A percentile compares a stretch with the other conserved stretches of the same genome.
These are phyloP conservation scores for Nemania bipapillata DNA, from an alignment of 2,329 filamentous ascomycete species.

Conservation along the genomic window DNA sequence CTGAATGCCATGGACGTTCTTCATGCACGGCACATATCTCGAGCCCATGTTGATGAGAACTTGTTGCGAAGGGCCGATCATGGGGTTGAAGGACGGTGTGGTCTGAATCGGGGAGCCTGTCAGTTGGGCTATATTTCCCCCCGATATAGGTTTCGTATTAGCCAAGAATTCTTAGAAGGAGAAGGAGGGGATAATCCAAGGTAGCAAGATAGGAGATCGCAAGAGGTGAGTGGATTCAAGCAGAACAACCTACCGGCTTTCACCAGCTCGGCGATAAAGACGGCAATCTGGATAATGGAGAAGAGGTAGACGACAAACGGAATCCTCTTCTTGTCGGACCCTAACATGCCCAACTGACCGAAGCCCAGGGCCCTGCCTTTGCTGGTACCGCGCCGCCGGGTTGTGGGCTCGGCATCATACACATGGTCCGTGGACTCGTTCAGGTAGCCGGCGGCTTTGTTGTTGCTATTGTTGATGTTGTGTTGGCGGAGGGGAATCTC, in stretches of 20 bases:
- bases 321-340: slow-evolving; percentile 65
- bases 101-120: slow-evolving; percentile 83
- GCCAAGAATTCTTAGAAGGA: too few species aligned
- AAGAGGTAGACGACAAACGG: slow-evolving; percentile 87
- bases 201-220: too few species aligned
- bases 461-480: slow-evolving; percentile 42
- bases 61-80: slow-evolving; percentile 93
- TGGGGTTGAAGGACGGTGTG: slow-evolving; percentile 89
- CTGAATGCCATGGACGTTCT: slow-evolving; percentile 76
- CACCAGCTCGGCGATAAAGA: slow-evolving; percentile 89
- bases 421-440: slow-evolving; percentile 66
- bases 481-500: slow-evolving; percentile 69
- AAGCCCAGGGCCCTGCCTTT: slow-evolving; percentile 62
- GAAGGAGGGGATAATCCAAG: neutral
- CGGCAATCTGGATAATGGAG: slow-evolving; percentile 77
- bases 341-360: slow-evolving; percentile 70
- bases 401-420: slow-evolving; percentile 63
- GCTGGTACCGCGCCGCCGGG: slow-evolving; percentile 48
- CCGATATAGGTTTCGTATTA: slow-evolving; percentile 30
- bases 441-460: slow-evolving; percentile 42
- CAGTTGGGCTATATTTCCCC: slow-evolving; percentile 67
- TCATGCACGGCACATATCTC: slow-evolving; percentile 94
- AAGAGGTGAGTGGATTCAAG: too few species aligned
- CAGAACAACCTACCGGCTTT: slow-evolving; percentile 77
- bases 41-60: slow-evolving; percentile 97